Evolutionary conservation across 495 filamentous ascomycete species (phyloP), one percentile per base, ranked within the genome.

Genomic region (Mycothermus thermophilus): DNA sequence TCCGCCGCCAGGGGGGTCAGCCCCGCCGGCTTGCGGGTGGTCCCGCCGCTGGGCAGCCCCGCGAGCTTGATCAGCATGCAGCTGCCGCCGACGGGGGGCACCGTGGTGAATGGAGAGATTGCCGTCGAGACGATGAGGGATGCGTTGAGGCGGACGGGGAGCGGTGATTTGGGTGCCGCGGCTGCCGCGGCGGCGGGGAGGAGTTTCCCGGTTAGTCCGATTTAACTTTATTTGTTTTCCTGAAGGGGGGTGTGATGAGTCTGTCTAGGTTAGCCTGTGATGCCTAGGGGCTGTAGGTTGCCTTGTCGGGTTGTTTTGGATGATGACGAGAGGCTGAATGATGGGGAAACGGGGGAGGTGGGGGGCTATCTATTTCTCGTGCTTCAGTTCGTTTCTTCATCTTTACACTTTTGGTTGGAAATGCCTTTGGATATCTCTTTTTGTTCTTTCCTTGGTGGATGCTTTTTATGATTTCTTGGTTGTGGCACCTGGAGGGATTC

Each of bases 51-150:
- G 1, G 67, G 65, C 16, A 69, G 65, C 37, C 67, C 67, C 5
- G 56, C 57, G 1, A 60, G 57, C 8, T 17, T 48, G 25, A 37
- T 35, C 20, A 32, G 21, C 6, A 34, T 27, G 35, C 33, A 13
- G 34, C 10, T 37, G 18, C 26, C 26, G 18, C 30, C 39, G 35
- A 43, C 44, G 5, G 47, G 50, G 22, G 54, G 55, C 19, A 51
- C 52, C 7, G 47, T 55, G 9, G 53, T 51, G 13, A 69, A 64
- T 18, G 79, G 81, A 1, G 85, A 92, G 42, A 57, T 93, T 24
- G 78, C 73, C 18, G 76, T 94, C 37, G 83, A 94, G 62, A 93
- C 85, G 7, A 90, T 94, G 85, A 67, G 75, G 31, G 83, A 93
- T 58, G 83, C 86, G 14, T 63, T 88, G 54, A 62, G 77, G 54